Evolutionary conservation across 2,329 filamentous ascomycete genomes (phyloP).

Genomic region (Talaromyces albobiverticillius): DNA sequence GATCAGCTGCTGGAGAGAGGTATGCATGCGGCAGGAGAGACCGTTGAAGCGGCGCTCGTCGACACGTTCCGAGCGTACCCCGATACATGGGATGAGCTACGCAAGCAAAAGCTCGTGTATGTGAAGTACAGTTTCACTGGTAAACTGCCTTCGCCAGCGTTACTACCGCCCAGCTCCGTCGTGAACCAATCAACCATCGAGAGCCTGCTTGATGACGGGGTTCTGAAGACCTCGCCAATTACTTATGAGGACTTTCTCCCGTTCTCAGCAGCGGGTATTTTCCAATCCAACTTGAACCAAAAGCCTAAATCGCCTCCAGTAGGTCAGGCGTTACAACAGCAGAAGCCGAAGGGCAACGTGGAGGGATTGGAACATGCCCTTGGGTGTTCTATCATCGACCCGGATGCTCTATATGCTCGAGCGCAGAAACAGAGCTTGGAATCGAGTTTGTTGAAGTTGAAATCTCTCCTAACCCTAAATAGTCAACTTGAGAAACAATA

Average conservation of each 20-base stretch:
- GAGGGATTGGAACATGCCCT: conserved; percentile 5
- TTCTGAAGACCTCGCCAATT: conserved; percentile 42
- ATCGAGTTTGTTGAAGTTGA: neutral
- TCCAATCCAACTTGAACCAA: conserved; percentile 42
- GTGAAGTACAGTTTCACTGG: conserved; percentile 33
- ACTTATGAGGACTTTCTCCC: conserved; percentile 57
- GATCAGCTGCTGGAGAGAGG: conserved; percentile 40
- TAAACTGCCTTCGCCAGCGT: neutral
- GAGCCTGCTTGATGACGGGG: conserved; percentile 23
- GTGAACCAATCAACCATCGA: neutral
- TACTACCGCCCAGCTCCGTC: neutral
- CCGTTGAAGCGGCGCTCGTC: conserved; percentile 22
- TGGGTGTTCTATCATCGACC: neutral
- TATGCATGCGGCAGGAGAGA: conserved; percentile 17
- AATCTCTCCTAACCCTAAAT: neutral
- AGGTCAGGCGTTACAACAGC: neutral
- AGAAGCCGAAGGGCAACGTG: neutral
- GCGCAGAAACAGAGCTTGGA: conserved; percentile 6
- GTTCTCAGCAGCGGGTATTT: conserved; percentile 53
- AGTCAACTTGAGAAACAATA: neutral
- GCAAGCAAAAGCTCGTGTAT: conserved; percentile 37
- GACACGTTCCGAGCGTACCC: conserved; percentile 39
- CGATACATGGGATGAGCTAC: conserved; percentile 41
- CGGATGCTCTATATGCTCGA: conserved; percentile 2
- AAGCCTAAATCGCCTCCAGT: neutral